phyloP scores from a whole-genome alignment of 2,329 filamentous ascomycete genomes.

The Corinectria fuckeliana region DNA sequence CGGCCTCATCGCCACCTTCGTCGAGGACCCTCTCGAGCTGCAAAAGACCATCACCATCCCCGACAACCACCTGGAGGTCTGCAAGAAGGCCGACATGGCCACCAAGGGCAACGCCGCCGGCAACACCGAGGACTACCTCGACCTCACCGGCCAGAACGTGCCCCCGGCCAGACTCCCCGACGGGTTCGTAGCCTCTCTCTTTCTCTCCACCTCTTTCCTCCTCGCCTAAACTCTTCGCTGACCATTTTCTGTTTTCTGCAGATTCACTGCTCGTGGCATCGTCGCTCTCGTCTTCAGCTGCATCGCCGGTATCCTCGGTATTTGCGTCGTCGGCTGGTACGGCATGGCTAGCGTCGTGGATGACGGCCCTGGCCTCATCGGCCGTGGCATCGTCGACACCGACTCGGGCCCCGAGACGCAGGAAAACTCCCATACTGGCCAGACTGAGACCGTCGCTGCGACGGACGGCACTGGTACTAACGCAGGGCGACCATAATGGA shows the following conservation, averaged over 20 bases:
- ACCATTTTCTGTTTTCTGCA: slow-evolving; percentile 25
- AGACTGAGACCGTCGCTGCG: background rate
- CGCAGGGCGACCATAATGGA: background rate
- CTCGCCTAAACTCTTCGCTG: background rate
- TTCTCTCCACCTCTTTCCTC: background rate
- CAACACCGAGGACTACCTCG: slow-evolving; percentile 68
- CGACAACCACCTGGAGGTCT: slow-evolving; percentile 62
- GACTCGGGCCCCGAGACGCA: slow-evolving; percentile 20
- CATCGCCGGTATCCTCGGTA: slow-evolving; percentile 71
- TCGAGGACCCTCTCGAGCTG: slow-evolving; percentile 68
- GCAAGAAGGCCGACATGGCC: slow-evolving; percentile 57
- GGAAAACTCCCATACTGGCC: background rate
- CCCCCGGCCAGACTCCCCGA: slow-evolving; percentile 63
- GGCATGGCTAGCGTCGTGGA: slow-evolving; percentile 45
- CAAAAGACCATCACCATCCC: slow-evolving; percentile 69
- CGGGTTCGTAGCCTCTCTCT: slow-evolving; percentile 53
- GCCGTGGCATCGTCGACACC: slow-evolving; percentile 27
- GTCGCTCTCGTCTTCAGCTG: slow-evolving; percentile 79
- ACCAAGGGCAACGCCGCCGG: slow-evolving; percentile 76
- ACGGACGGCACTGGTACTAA: slow-evolving; percentile 3
- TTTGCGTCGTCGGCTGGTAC: slow-evolving; percentile 72
- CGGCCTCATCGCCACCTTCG: slow-evolving; percentile 68
- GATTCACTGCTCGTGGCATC: slow-evolving; percentile 74
- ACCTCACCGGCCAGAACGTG: slow-evolving; percentile 67
- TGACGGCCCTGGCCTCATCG: slow-evolving; percentile 21